Conservation (phyloP, 83 land plant species). For the Larix sibirica region DNA sequence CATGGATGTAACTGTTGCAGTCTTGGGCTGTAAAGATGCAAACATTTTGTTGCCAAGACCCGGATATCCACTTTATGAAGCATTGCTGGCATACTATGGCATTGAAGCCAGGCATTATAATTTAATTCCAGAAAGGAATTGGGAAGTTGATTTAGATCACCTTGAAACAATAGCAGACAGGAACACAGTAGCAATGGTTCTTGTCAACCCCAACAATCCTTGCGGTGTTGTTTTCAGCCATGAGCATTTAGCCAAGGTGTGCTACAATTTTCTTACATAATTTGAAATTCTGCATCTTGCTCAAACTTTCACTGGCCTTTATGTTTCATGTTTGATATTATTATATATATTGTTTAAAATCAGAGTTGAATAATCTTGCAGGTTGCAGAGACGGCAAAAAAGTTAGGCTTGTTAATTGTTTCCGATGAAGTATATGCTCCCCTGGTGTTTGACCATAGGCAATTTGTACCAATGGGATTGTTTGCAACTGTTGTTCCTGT, state of each 20-base stretch:
- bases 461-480: conserved; percentile 39
- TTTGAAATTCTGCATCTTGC: neutral
- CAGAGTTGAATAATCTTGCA: conserved; percentile 10
- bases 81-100: conserved; percentile 26
- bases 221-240: conserved; percentile 46
- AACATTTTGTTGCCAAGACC: conserved; percentile 53
- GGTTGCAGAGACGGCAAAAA: conserved; percentile 42
- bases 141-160: conserved; percentile 47
- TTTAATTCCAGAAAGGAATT: conserved; percentile 38
- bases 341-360: conserved; percentile 2
- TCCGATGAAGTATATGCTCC: conserved; percentile 41
- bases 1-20: conserved; percentile 30
- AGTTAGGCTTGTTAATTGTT: conserved; percentile 38
- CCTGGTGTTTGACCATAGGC: conserved; percentile 28
- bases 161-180: conserved; percentile 24
- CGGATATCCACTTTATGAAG: conserved; percentile 41
- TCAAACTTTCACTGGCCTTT: too few species aligned
- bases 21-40: conserved; percentile 26
- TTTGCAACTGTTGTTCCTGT: conserved; percentile 46
- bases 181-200: conserved; percentile 44
- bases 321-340: neutral
- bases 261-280: neutral
- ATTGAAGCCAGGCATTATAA: conserved; percentile 34
- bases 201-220: conserved; percentile 52
- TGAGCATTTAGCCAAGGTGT: conserved; percentile 41